Evolutionary conservation across 1,284 basidiomycete genomes (phyloP), one percentile per base, ranked within the genome.

Genomic region (Baeospora myosura): DNA sequence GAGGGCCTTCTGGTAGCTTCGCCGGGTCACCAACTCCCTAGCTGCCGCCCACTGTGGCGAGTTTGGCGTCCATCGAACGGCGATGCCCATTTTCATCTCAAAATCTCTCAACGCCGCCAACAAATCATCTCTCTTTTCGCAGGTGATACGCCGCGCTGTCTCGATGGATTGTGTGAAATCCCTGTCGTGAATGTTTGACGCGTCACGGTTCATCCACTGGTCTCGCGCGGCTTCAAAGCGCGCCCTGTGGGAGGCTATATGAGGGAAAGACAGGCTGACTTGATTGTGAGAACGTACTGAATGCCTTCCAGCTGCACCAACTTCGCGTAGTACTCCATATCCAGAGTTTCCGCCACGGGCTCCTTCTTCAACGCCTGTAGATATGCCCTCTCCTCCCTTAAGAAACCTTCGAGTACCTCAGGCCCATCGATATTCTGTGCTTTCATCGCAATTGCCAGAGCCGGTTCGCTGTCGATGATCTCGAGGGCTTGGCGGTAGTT

Each of bases 251-350:
- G n/a, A n/a, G n/a, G n/a, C n/a, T n/a, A n/a, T n/a, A n/a, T n/a
- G n/a, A n/a, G n/a, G n/a, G n/a, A n/a, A n/a, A n/a, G n/a, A n/a
- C n/a, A n/a, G n/a, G n/a, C n/a, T n/a, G n/a, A n/a, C n/a, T n/a
- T n/a, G n/a, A n/a, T n/a, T n/a, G n/a, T n/a, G n/a, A n/a, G 16
- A 33, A 44, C 22, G 29, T 28, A 22, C 5, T 20, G 17, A 31
- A 47, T 42, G 25, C 38, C 14, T 22, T 40, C 36, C 10, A 52
- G 39, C 16, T 51, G 50, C 3, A 52, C 40, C 5, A 58, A 44
- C 26, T 50, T 50, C 33, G 52, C 43, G 37, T 49, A 53, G 31
- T 60, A 60, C 23, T 57, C 53, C 55, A 58, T 62, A 28, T 56
- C 33, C 7, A 54, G 35, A 0, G 54, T 59, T 28, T 60, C 57